Evolutionary conservation across 768 basidiomycete genomes (phyloP).

Genomic region (Russula compacta): DNA sequence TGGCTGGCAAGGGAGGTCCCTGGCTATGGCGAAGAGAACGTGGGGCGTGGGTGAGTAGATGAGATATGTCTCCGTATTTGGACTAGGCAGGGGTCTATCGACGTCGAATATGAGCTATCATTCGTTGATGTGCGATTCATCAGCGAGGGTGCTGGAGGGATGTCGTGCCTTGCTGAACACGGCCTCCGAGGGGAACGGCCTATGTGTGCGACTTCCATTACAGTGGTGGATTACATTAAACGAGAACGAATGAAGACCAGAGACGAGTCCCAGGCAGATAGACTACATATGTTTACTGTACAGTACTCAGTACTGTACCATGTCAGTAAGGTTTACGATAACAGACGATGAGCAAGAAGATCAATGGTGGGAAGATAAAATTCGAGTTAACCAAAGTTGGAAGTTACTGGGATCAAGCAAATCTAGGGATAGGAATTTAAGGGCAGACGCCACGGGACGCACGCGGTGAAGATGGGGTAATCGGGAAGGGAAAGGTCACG

Average conservation of each 20-base stretch:
- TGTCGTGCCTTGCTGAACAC: background rate
- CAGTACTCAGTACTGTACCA: background rate
- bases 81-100: too few species aligned
- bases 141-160: background rate
- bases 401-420: background rate
- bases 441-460: background rate
- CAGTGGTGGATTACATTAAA: background rate
- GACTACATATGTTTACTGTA: background rate
- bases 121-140: background rate
- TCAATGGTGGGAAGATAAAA: background rate
- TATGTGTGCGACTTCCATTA: background rate
- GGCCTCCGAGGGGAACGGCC: background rate
- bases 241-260: background rate
- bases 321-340: conserved; percentile 4
- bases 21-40: too few species aligned
- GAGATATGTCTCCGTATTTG: too few species aligned
- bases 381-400: conserved; percentile 11
- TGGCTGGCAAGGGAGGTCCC: too few species aligned
- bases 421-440: background rate
- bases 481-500: background rate
- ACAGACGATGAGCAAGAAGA: background rate
- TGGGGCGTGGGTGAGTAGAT: too few species aligned
- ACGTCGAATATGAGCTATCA: background rate
- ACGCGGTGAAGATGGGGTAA: background rate
- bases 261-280: background rate